A percentile compares a stretch with the other conserved stretches of the same genome.
Evolutionary conservation across 805 yeast genomes (phyloP).

Genomic region (Metschnikowia amazonensis): DNA sequence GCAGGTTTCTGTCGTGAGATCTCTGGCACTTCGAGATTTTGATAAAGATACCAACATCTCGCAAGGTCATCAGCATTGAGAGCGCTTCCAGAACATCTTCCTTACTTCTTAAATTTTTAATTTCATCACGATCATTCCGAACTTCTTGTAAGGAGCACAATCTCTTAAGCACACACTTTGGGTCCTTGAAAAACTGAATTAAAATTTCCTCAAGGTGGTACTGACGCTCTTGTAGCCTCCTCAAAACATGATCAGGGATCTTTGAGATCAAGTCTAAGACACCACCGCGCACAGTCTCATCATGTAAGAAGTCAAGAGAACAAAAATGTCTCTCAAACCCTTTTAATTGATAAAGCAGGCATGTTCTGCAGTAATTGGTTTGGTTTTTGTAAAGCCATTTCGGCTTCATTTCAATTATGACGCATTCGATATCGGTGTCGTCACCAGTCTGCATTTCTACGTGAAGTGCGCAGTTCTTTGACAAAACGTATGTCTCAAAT

Average conservation of each 20-base stretch:
- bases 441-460: slow-evolving; percentile 10
- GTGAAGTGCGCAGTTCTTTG: slow-evolving; percentile 36
- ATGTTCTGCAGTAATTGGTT: slow-evolving; percentile 17
- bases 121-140: slow-evolving; percentile 29
- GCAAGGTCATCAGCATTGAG: slow-evolving; percentile 46
- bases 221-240: slow-evolving; percentile 2
- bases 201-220: slow-evolving; percentile 3
- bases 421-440: not conserved
- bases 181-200: slow-evolving; percentile 1
- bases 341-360: slow-evolving; percentile 15
- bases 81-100: slow-evolving; percentile 39
- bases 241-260: slow-evolving; percentile 3
- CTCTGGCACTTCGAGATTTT: slow-evolving; percentile 22
- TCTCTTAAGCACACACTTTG: slow-evolving; percentile 25
- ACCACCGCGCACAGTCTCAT: slow-evolving; percentile 8
- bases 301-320: slow-evolving; percentile 13
- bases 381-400: slow-evolving; percentile 19
- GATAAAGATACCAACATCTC: slow-evolving; percentile 55
- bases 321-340: slow-evolving; percentile 17
- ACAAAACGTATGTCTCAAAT: slow-evolving; percentile 24
- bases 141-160: slow-evolving; percentile 33
- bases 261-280: slow-evolving; percentile 13
- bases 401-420: slow-evolving; percentile 18
- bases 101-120: slow-evolving; percentile 27
- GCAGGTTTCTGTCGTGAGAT: not conserved